A percentile compares a stretch with the other conserved stretches of the same genome.
phyloP scores from a whole-genome alignment of 331 rosid species.

The Malus hybrid region DNA sequence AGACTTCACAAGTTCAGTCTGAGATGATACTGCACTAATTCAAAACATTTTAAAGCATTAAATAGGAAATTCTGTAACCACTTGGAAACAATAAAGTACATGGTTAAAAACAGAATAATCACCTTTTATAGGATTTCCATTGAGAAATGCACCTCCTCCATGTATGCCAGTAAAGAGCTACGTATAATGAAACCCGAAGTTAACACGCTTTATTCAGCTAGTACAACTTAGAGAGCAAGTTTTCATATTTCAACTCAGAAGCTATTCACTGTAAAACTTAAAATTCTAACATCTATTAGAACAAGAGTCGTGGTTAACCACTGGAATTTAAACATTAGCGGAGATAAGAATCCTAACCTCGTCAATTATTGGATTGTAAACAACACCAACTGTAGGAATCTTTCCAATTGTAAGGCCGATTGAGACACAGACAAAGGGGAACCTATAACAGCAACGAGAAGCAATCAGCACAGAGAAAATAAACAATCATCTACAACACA shows the following conservation, averaged over 20 bases:
- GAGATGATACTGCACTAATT: slow-evolving; percentile 65
- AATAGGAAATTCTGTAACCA: background rate
- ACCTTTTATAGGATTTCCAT: slow-evolving; percentile 86
- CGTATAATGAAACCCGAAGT: slow-evolving; percentile 14
- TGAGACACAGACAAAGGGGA: slow-evolving; percentile 93
- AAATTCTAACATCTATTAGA: background rate
- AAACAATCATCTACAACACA: slow-evolving; percentile 9
- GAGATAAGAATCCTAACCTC: slow-evolving; percentile 55
- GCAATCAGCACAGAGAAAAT: background rate
- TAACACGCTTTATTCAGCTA: slow-evolving; percentile 10
- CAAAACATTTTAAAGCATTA: slow-evolving; percentile 10
- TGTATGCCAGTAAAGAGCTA: slow-evolving; percentile 81
- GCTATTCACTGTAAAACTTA: background rate
- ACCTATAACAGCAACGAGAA: slow-evolving; percentile 33
- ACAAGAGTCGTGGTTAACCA: background rate
- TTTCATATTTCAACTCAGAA: background rate
- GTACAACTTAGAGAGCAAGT: slow-evolving; percentile 8
- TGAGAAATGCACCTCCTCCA: slow-evolving; percentile 85
- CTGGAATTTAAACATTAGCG: background rate
- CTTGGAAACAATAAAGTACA: background rate
- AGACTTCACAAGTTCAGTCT: slow-evolving; percentile 65
- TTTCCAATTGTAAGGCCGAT: slow-evolving; percentile 91
- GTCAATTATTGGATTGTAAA: slow-evolving; percentile 83
- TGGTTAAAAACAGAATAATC: slow-evolving; percentile 7
- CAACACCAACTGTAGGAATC: slow-evolving; percentile 81